Conservation (phyloP, 345 rosid species). For the Hibiscus tridactylites region DNA sequence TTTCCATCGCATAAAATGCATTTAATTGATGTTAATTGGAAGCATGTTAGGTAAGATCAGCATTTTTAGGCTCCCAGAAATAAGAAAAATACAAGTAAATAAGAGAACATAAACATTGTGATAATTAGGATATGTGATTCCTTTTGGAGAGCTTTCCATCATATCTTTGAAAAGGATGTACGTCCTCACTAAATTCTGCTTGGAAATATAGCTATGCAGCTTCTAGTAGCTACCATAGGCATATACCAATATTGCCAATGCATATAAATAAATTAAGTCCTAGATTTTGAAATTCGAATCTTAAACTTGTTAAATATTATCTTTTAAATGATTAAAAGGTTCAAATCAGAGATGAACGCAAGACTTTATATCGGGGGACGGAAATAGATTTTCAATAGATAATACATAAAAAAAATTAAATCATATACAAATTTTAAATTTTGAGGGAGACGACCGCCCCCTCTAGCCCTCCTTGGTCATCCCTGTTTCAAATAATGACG, state of each 20-base stretch:
- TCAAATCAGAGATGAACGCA: too few species aligned
- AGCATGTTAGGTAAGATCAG: not conserved
- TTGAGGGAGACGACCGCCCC: too few species aligned
- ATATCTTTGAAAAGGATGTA: conserved; percentile 4
- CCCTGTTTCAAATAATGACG: too few species aligned
- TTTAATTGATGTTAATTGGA: not conserved
- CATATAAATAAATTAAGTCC: too few species aligned
- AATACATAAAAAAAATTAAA: too few species aligned
- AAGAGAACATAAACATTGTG: not conserved
- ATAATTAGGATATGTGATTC: not conserved
- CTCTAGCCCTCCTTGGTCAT: too few species aligned
- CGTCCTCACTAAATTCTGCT: not conserved
- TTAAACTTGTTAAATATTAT: too few species aligned
- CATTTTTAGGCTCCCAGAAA: not conserved
- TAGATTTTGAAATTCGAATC: not conserved
- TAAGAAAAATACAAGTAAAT: not conserved
- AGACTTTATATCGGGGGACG: too few species aligned
- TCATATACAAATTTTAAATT: too few species aligned
- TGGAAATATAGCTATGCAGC: not conserved
- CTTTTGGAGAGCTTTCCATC: not conserved
- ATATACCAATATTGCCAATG: not conserved
- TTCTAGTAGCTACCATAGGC: not conserved
- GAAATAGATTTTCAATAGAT: too few species aligned
- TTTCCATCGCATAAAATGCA: conserved; percentile 1
- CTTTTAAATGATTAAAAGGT: too few species aligned